Conservation (phyloP, 208 protist species). For the Naegleria gruberi region DNA sequence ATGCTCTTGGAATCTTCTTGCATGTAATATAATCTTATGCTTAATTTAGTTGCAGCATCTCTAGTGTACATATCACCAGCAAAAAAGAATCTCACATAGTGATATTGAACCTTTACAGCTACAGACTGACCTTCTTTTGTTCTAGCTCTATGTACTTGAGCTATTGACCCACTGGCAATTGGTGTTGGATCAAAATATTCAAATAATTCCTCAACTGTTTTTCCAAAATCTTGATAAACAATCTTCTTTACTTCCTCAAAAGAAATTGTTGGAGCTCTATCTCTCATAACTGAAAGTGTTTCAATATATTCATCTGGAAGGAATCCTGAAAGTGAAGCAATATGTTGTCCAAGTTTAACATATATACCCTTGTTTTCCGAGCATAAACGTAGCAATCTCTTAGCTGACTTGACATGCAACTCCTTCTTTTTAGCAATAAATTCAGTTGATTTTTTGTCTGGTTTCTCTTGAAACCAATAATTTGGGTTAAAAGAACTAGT, state of each 20-base stretch:
- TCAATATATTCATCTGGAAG: constrained; percentile 41
- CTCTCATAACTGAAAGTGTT: constrained; percentile 40
- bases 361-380: constrained; percentile 28
- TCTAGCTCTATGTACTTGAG: constrained; percentile 34
- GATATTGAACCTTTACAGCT: constrained; percentile 15
- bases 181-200: constrained; percentile 41
- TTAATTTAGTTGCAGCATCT: background rate
- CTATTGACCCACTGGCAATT: constrained; percentile 51
- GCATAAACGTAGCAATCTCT: background rate
- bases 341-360: constrained; percentile 47
- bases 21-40: background rate
- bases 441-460: background rate
- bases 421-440: background rate
- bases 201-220: constrained; percentile 37
- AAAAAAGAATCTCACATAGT: constrained; percentile 23
- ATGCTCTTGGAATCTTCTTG: constrained; percentile 18
- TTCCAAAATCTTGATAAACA: constrained; percentile 41
- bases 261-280: constrained; percentile 35
- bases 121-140: background rate
- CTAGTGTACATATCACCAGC: constrained; percentile 36
- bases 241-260: constrained; percentile 36
- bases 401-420: background rate
- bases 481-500: background rate
- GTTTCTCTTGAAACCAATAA: background rate
- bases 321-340: constrained; percentile 42